These are phyloP conservation scores for Tricholoma sp. DNA, from an alignment of 768 basidiomycete genomes.

Conservation along the genomic window DNA sequence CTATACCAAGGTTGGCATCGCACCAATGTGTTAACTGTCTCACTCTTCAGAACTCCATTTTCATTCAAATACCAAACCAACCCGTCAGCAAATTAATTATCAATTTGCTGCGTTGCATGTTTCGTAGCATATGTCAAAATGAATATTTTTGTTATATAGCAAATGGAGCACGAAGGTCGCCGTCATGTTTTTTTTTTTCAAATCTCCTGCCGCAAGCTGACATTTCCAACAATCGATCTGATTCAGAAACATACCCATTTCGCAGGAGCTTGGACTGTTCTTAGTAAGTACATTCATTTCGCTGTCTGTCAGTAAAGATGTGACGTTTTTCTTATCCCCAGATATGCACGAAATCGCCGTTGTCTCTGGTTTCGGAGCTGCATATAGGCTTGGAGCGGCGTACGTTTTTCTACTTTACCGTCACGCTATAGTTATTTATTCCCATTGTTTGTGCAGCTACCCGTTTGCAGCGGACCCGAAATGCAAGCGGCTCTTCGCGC, in stretches of 20 bases:
- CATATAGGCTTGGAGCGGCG: constrained; percentile 32
- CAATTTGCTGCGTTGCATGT: too few relatives aligned
- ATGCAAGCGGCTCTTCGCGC: constrained; percentile 24
- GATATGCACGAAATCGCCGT: constrained; percentile 36
- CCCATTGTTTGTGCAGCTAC: constrained; percentile 13
- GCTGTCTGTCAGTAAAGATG: neutral
- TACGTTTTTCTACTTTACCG: constrained; percentile 11
- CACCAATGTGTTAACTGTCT: too few relatives aligned
- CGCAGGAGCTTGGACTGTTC: constrained; percentile 33
- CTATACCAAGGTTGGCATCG: too few relatives aligned
- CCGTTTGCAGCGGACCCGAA: constrained; percentile 28
- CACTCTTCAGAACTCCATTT: too few relatives aligned
- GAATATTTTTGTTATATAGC: too few relatives aligned
- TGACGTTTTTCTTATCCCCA: constrained; percentile 1
- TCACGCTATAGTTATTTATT: neutral
- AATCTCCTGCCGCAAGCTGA: neutral
- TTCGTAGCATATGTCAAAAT: too few relatives aligned
- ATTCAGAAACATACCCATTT: constrained; percentile 28
- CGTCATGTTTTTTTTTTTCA: neutral
- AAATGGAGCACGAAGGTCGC: too few relatives aligned
- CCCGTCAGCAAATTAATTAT: too few relatives aligned
- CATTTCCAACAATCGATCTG: too few relatives aligned
- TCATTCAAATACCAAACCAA: too few relatives aligned
- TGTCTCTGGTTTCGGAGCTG: constrained; percentile 33
- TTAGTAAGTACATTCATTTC: constrained; percentile 18